A percentile compares a stretch with the other conserved stretches of the same genome.
Evolutionary conservation across 2,329 filamentous ascomycete species (phyloP).

Genomic region (Venturia nashicola): DNA sequence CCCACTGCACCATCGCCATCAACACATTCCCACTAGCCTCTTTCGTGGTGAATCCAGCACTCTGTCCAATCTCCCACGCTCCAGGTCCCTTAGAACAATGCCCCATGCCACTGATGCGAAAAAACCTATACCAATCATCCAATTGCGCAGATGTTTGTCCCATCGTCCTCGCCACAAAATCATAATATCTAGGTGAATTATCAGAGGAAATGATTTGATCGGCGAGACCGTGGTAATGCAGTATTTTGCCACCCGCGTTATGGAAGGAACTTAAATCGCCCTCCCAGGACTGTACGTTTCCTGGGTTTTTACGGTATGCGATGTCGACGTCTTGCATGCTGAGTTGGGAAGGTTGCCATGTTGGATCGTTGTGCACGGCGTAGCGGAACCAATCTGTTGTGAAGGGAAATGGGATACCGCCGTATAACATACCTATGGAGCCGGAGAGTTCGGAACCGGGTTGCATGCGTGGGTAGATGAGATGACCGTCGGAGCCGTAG

Average conservation of each 20-base stretch:
- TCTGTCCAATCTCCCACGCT: constrained; percentile 5
- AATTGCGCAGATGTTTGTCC: neutral
- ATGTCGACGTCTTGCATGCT: neutral
- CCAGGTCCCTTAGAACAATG: constrained; percentile 3
- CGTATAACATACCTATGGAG: neutral
- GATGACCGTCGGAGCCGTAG: neutral
- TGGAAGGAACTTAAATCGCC: constrained; percentile 1
- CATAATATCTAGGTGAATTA: constrained; percentile 3
- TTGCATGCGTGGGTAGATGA: constrained; percentile 9
- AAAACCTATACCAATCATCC: constrained; percentile 6
- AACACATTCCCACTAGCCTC: constrained; percentile 7
- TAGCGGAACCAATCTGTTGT: constrained; percentile 4
- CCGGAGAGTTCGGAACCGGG: constrained; percentile 10
- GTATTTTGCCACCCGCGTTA: neutral
- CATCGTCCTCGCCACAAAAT: neutral
- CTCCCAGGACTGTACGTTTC: neutral
- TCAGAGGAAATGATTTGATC: neutral
- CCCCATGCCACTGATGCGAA: constrained; percentile 4
- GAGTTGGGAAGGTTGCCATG: neutral
- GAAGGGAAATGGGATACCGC: neutral
- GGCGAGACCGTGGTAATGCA: constrained; percentile 1
- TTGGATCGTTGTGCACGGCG: constrained; percentile 4
- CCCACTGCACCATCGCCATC: constrained; percentile 5
- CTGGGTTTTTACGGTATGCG: constrained; percentile 1
- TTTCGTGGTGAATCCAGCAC: neutral